Base-by-base conservation (phyloP, 306 rosid species). In the Fragaria ananassa region DNA sequence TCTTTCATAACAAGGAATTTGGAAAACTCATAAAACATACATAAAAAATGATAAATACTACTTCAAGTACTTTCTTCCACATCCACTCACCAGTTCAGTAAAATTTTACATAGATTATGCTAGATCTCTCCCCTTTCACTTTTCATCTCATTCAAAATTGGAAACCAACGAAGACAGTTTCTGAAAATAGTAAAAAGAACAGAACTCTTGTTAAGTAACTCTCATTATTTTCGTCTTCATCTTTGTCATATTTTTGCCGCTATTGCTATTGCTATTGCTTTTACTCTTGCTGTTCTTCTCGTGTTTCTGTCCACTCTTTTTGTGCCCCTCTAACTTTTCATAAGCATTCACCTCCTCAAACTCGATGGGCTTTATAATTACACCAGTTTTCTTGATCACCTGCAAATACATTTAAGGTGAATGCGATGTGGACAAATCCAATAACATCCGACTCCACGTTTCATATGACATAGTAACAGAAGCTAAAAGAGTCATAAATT, bases 361-460 rank as follows among this genome's bases (percentile, higher is more conserved):
- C 84, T 82, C 87, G 13, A 95, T 72, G 13, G 99, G 97, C 68
- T 83, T 89, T 76, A 92, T 95, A 47, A 90, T 88, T 70, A 87
- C 83, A 67, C 99, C 97, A 2, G 97, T 78, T 66, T 78, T 95
- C 90, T 92, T 95, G 81, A 90, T 78, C 74, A 95, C 97, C 99
- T 95, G 89, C 78, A 81, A 71, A 27, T 69, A 50, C 65, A 57
- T 76, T 57, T 31, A 25, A 62, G 42, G 68, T 61, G 7, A 56
- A 35, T 46, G 18, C 17, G 46, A 65, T 19, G 29, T 10, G 2
- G 3, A 1, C 27, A 10, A 56, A 25, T 46, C 13, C 25, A 53
- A 57, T 10, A 39, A 56, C 35, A 25, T 49, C 27, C 18, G 31
- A 15, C 42, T 27, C 53, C 31, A 17, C 15, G 29, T 6, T 44